Evolutionary conservation across 176 grass and related monocot genomes (phyloP).

Genomic region (Stipa capillata): DNA sequence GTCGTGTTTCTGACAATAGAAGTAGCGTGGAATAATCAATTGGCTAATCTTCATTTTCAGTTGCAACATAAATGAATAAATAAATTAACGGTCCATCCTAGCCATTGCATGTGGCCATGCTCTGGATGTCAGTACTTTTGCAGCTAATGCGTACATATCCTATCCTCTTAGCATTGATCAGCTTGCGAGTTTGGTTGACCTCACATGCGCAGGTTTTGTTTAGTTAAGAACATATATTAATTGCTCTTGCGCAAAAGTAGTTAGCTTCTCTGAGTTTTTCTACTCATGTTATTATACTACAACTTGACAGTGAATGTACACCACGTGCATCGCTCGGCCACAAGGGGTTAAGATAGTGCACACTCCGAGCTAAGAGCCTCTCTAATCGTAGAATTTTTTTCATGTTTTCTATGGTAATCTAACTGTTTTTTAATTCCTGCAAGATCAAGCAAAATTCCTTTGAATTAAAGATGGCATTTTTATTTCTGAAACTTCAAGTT

Average conservation of each 20-base stretch:
- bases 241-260: not conserved
- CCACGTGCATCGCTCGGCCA: not conserved
- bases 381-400: no score
- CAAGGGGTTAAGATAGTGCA: not conserved
- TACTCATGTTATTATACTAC: not conserved
- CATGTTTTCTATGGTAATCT: no score
- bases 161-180: not conserved
- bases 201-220: not conserved
- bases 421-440: no score
- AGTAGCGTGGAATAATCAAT: not conserved
- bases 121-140: conserved; percentile 7
- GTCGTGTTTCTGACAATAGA: not conserved
- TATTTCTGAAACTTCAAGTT: no score
- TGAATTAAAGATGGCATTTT: no score
- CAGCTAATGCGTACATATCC: not conserved
- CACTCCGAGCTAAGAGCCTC: not conserved
- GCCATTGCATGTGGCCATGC: conserved; percentile 12
- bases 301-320: not conserved
- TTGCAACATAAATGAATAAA: not conserved
- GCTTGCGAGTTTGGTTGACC: conserved; percentile 15
- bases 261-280: not conserved
- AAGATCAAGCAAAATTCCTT: no score
- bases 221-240: not conserved
- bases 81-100: not conserved
- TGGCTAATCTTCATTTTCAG: not conserved